These are phyloP conservation scores for Russula lepida DNA, from an alignment of 768 basidiomycete species.

Conservation along the genomic window DNA sequence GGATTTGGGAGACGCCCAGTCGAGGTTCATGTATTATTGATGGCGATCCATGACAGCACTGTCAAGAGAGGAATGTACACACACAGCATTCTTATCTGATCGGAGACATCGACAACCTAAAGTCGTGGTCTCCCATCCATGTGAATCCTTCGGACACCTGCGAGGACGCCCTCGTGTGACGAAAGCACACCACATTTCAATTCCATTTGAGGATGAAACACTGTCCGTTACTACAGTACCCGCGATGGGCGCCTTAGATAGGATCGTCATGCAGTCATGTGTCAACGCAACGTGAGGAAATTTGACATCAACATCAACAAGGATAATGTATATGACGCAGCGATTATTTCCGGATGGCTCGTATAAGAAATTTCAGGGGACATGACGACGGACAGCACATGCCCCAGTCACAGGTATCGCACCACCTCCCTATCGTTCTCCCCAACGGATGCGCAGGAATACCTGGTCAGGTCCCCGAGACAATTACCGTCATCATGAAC, in stretches of 20 bases:
- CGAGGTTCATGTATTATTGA: slow-evolving; percentile 13
- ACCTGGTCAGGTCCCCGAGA: slow-evolving; percentile 9
- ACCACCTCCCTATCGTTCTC: background rate
- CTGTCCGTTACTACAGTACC: background rate
- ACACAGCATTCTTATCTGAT: slow-evolving; percentile 11
- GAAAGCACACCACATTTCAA: background rate
- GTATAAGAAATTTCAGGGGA: background rate
- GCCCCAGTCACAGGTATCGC: slow-evolving; percentile 2
- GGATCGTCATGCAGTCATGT: background rate
- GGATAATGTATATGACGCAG: slow-evolving; percentile 1
- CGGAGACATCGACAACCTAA: background rate
- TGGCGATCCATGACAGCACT: slow-evolving; percentile 3
- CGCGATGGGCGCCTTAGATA: background rate
- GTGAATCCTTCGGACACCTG: background rate
- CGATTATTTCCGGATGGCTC: background rate
- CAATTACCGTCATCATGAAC: background rate
- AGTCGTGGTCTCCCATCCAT: background rate
- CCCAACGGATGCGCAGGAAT: slow-evolving; percentile 14
- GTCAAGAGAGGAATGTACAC: background rate
- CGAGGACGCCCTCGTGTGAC: background rate
- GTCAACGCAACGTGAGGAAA: background rate
- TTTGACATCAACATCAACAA: slow-evolving; percentile 3
- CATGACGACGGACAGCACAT: background rate
- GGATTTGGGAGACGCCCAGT: background rate
- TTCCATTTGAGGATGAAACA: slow-evolving; percentile 4